These are phyloP conservation scores for Colletotrichum shisoi DNA, from an alignment of 2,329 filamentous ascomycete species.

Conservation along the genomic window DNA sequence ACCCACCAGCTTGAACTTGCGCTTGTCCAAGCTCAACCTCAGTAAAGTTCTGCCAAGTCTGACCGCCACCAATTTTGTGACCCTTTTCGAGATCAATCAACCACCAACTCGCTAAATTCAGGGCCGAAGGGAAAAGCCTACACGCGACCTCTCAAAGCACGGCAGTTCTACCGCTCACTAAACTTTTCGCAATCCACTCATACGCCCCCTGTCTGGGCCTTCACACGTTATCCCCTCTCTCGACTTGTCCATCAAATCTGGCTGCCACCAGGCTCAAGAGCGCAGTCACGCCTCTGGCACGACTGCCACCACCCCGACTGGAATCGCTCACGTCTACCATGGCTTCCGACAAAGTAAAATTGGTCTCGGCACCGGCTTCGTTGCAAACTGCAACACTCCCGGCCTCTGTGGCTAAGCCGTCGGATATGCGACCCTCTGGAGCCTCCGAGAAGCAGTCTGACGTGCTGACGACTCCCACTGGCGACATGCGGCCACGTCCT, in stretches of 20 bases:
- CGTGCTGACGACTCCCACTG: conserved; percentile 48
- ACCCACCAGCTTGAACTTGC: background rate
- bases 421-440: conserved; percentile 1
- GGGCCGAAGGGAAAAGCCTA: background rate
- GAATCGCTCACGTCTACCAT: conserved; percentile 22
- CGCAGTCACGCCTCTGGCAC: conserved; percentile 25
- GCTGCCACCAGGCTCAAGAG: conserved; percentile 29
- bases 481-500: conserved; percentile 64
- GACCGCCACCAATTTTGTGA: conserved; percentile 32
- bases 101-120: background rate
- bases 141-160: conserved; percentile 7
- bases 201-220: background rate
- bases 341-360: conserved; percentile 6
- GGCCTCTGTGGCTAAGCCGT: background rate
- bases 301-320: conserved; percentile 28
- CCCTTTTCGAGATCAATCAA: conserved; percentile 23
- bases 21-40: conserved; percentile 7
- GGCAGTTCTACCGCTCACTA: background rate
- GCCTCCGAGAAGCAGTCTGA: conserved; percentile 30
- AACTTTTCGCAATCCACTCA: background rate
- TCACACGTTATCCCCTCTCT: background rate
- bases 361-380: background rate
- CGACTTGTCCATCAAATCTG: conserved; percentile 21
- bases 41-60: conserved; percentile 33
- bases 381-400: background rate